Base-by-base conservation (phyloP, 768 basidiomycete species). In the Coprinopsis sp. region DNA sequence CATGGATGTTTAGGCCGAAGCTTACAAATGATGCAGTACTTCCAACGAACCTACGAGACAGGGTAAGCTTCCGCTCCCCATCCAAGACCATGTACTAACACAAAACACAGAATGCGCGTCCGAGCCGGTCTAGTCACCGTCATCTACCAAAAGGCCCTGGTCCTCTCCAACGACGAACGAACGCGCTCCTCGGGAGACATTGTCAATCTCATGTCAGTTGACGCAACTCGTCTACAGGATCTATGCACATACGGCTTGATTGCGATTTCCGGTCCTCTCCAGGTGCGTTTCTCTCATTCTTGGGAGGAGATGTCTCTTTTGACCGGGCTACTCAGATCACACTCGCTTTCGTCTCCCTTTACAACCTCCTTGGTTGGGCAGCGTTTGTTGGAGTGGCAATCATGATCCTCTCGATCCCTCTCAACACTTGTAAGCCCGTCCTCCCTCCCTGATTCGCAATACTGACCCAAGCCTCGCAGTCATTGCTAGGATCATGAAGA, bases 151-250 rank as follows among this genome's bases (percentile, higher is more conserved):
- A 96, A 97, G 61, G 78, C 91, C 0, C 71, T 98, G 18, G 74
- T 90, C 3, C 76, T 98, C 7, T 90, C 88, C 2, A 92, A 86
- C 55, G 87, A 91, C 48, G 92, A 91, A 57, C 80, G 87, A 4
- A 75, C 78, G 8, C 80, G 90, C 33, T 77, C 88, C 0, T 81
- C 89, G 0, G 94, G 95, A 1, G 93, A 96, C 60, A 93, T 96
- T 28, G 91, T 96, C 52, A 97, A 96, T 59, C 65, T 95, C 25
- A 93, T 94, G 85, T 86, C 84, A 6, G 91, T 95, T 12, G 90
- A 92, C 53, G 79, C 90, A 0, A 82, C 78, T 12, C 70, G 87
- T 28, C 64, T 92, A 33, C 87, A 91, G 54, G 89, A 92, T 49
- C 70, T 91, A 21, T 88, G 86, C 60, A 79, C 83, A 0, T 91